Evolutionary conservation across 2,329 filamentous ascomycete genomes (phyloP), one percentile per base, ranked within the genome.

Genomic region (Chlorencoelia australis): DNA sequence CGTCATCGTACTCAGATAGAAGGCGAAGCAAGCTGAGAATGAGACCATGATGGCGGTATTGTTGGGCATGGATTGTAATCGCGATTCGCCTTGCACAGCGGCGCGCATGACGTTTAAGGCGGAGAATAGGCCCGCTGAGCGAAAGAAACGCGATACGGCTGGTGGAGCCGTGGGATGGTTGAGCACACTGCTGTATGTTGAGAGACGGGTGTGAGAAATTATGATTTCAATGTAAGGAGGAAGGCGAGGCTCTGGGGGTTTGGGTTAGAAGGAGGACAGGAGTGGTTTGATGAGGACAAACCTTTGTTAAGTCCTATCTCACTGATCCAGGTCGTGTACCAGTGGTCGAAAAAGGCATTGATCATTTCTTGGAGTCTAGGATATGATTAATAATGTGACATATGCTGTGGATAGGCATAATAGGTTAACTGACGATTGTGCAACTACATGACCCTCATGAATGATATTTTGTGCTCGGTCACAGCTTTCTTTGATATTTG

Each of bases 31-130:
- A n/a, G 77, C 77, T 0, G 80, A 79, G 45, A 83, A 84, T 1
- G 79, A 81, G 9, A 85, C 82, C 81, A 85, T 85, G 45, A 48
- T 84, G 82, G 37, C 79, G 73, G 80, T 83, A 47, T 85, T 85
- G 56, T 85, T 85, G 0, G 80, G 80, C 79, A 85, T 85, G 0
- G 79, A 83, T 37, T 75, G 75, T 0, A 85, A 65, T 42, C 79
- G 71, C 0, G 67, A 63, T 51, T 85, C 80, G 21, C 79, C 79
- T 55, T 83, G 79, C 5, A 84, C 81, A 0, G 79, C 79, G 2
- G 76, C 77, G 15, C 80, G 73, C 65, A 85, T 72, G 4, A 85
- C 81, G 40, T 82, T 83, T n/a, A 85, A 58, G 0, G 81, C 78
- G 0, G 79, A 80, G 0, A 79, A 82, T 1, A 85, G 66, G 1